phyloP scores from a whole-genome alignment of 1,284 basidiomycete genomes.

The Pseudozyma sp. region DNA sequence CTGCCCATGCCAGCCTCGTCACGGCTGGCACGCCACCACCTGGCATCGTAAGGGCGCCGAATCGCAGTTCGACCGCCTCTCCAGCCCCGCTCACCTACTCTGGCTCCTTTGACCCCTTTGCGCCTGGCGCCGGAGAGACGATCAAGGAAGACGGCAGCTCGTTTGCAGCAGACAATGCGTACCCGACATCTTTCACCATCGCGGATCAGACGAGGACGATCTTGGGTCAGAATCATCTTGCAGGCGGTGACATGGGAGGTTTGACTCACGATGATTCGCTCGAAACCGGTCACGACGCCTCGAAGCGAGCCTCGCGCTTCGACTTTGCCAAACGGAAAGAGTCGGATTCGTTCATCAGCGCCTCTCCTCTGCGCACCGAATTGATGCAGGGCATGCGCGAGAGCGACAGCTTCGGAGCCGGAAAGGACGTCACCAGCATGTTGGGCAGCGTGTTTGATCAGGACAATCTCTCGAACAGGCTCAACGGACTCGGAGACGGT shows the following conservation, averaged over 20 bases:
- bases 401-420: slow-evolving; percentile 15
- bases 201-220: slow-evolving; percentile 56
- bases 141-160: slow-evolving; percentile 45
- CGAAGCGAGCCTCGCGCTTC: slow-evolving; percentile 56
- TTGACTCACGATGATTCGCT: slow-evolving; percentile 25
- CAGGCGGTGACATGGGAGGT: slow-evolving; percentile 9
- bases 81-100: slow-evolving; percentile 57
- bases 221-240: slow-evolving; percentile 44
- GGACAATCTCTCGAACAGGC: slow-evolving; percentile 19
- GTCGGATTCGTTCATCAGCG: slow-evolving; percentile 45
- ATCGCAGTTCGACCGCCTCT: slow-evolving; percentile 46
- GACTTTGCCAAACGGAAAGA: slow-evolving; percentile 63
- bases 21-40: slow-evolving; percentile 38
- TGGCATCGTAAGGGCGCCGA: slow-evolving; percentile 34
- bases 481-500: slow-evolving; percentile 31
- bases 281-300: slow-evolving; percentile 26
- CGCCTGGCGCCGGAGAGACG: slow-evolving; percentile 52
- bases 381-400: slow-evolving; percentile 34
- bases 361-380: slow-evolving; percentile 43
- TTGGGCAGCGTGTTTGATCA: slow-evolving; percentile 57
- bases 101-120: slow-evolving; percentile 66
- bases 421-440: slow-evolving; percentile 52
- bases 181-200: slow-evolving; percentile 46
- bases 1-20: slow-evolving; percentile 33
- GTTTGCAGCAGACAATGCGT: slow-evolving; percentile 27